These are phyloP conservation scores for Neurospora discreta DNA, from an alignment of 495 filamentous ascomycete genomes.

Conservation along the genomic window DNA sequence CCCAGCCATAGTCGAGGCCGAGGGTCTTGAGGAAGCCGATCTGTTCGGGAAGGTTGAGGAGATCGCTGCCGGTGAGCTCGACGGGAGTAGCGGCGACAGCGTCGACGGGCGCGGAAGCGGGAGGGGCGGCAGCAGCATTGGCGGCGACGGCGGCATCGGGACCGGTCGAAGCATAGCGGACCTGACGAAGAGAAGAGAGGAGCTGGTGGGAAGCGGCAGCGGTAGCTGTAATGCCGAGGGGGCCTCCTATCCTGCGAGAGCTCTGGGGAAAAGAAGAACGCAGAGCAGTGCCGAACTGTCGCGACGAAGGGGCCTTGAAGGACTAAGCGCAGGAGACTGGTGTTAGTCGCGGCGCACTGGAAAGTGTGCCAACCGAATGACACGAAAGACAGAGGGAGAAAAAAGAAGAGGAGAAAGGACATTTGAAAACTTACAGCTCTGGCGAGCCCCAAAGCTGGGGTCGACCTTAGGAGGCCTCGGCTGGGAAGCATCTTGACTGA, in stretches of 20 bases:
- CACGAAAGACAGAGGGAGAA: background rate
- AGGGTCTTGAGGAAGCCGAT: slow-evolving; percentile 76
- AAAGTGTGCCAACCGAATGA: background rate
- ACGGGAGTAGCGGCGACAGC: slow-evolving; percentile 8
- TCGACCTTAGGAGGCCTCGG: slow-evolving; percentile 36
- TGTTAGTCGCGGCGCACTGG: background rate
- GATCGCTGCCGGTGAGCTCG: slow-evolving; percentile 30
- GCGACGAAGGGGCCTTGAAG: slow-evolving; percentile 1
- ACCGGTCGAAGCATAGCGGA: slow-evolving; percentile 25
- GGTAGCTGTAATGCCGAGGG: slow-evolving; percentile 3
- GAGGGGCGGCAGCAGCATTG: background rate
- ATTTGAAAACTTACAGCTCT: slow-evolving; percentile 12
- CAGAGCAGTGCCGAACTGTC: slow-evolving; percentile 22
- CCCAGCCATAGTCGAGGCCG: slow-evolving; percentile 79
- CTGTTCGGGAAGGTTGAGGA: slow-evolving; percentile 49
- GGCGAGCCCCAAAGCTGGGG: slow-evolving; percentile 30
- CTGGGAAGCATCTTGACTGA: slow-evolving; percentile 39
- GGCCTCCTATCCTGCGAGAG: slow-evolving; percentile 11
- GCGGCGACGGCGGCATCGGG: slow-evolving; percentile 4
- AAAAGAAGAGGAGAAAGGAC: background rate
- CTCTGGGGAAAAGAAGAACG: slow-evolving; percentile 4
- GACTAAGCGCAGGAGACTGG: background rate
- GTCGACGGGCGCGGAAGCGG: slow-evolving; percentile 3
- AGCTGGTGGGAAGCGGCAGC: slow-evolving; percentile 7
- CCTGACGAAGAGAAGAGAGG: slow-evolving; percentile 9